Conservation (phyloP, 805 yeast genomes). For the Pichia membranifaciens region DNA sequence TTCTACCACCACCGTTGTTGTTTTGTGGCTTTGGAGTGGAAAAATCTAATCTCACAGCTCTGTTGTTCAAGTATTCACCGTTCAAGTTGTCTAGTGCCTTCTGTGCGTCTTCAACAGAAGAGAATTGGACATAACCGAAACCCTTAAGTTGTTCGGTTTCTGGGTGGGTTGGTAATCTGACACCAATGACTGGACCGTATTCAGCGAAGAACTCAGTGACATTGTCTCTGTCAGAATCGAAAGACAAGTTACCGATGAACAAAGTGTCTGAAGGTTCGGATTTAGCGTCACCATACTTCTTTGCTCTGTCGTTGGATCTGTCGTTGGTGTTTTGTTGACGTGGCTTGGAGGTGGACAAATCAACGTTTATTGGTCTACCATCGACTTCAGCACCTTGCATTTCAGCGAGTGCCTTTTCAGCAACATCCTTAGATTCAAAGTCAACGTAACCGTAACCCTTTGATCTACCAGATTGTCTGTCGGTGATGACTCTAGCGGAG, state of each 20-base stretch:
- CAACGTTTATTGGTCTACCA: slow-evolving; percentile 94
- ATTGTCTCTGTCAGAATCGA: slow-evolving; percentile 78
- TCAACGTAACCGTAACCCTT: slow-evolving; percentile 98
- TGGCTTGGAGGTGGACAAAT: slow-evolving; percentile 83
- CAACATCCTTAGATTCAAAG: slow-evolving; percentile 68
- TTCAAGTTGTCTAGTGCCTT: slow-evolving; percentile 80
- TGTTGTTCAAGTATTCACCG: slow-evolving; percentile 84
- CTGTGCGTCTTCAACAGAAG: slow-evolving; percentile 82
- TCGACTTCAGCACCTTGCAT: slow-evolving; percentile 93
- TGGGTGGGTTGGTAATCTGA: slow-evolving; percentile 96
- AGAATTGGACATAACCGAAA: slow-evolving; percentile 94
- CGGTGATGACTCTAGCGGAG: slow-evolving; percentile 88
- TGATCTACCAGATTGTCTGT: slow-evolving; percentile 77
- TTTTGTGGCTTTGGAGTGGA: slow-evolving; percentile 64
- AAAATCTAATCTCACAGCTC: slow-evolving; percentile 92
- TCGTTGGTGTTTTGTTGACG: slow-evolving; percentile 33
- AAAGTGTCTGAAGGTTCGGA: slow-evolving; percentile 93
- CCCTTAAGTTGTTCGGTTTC: slow-evolving; percentile 99
- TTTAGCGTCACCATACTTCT: slow-evolving; percentile 82
- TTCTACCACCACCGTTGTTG: slow-evolving; percentile 26
- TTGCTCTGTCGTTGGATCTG: slow-evolving; percentile 71
- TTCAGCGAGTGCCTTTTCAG: slow-evolving; percentile 79
- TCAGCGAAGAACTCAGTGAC: slow-evolving; percentile 68
- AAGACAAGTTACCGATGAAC: slow-evolving; percentile 93
- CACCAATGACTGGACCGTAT: slow-evolving; percentile 78